Conservation (phyloP, 208 protist genomes). For the Trypanosoma mega region DNA sequence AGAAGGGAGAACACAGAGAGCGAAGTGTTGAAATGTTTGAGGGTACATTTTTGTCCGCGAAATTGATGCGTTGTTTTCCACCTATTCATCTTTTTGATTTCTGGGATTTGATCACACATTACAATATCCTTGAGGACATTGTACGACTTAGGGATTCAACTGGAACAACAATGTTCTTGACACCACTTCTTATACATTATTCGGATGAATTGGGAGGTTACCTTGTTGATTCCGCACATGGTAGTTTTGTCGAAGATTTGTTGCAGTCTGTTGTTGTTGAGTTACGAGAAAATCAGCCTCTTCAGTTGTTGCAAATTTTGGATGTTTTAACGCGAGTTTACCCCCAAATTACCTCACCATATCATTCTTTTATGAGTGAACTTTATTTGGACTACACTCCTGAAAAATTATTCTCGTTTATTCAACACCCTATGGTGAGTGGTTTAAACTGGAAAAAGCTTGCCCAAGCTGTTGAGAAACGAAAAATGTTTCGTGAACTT, state of each 20-base stretch:
- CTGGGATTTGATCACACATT: slow-evolving; percentile 27
- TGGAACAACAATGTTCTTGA: slow-evolving; percentile 20
- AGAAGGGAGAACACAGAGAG: neutral
- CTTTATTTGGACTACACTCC: slow-evolving; percentile 27
- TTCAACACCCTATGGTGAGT: slow-evolving; percentile 27
- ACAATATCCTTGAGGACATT: slow-evolving; percentile 23
- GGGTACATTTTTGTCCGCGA: slow-evolving; percentile 3
- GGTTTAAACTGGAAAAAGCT: slow-evolving; percentile 28
- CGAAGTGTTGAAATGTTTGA: slow-evolving; percentile 21
- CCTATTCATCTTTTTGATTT: slow-evolving; percentile 26
- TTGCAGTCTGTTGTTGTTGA: slow-evolving; percentile 14
- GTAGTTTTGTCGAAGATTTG: slow-evolving; percentile 18
- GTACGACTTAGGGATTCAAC: slow-evolving; percentile 13
- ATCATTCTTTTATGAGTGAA: slow-evolving; percentile 24
- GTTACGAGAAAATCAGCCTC: slow-evolving; percentile 21
- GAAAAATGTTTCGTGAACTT: slow-evolving; percentile 31
- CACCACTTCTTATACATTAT: slow-evolving; percentile 27
- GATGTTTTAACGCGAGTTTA: slow-evolving; percentile 18
- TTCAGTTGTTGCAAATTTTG: slow-evolving; percentile 22
- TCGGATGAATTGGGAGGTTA: slow-evolving; percentile 18
- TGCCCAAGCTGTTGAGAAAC: slow-evolving; percentile 15
- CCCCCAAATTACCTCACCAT: slow-evolving; percentile 13
- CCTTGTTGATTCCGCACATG: slow-evolving; percentile 14
- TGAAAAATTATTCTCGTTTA: slow-evolving; percentile 25
- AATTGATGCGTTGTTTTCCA: slow-evolving; percentile 8